Evolutionary conservation across 2,329 filamentous ascomycete species (phyloP), one percentile per base, ranked within the genome.

Genomic region (Talaromyces sp.): DNA sequence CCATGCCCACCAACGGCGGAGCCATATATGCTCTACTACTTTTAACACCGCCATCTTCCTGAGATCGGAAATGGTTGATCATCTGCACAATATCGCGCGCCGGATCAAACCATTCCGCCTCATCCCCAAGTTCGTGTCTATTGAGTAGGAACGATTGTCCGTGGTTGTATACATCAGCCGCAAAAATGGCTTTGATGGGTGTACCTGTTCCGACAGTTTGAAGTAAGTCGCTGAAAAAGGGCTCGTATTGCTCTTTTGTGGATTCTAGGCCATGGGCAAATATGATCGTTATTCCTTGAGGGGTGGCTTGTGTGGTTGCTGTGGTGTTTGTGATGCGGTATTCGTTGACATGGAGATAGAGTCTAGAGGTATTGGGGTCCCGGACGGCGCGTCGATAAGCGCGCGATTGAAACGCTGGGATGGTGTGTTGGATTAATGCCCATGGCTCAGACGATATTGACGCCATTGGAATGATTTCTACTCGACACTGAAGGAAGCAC

Each of bases 151-250:
- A 62, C 4, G 60, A 62, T 23, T 62, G 37, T 23, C 60, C 60
- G 58, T 62, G 52, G 25, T 62, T 62, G 33, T 62, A 62, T 3
- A 62, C n/a, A 58, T 62, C 60, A n/a, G 60, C 60, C 3, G 60
- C 60, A 12, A 62, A 62, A 28, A 62, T 58, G 18, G 60, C 60
- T 21, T 58, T 62, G 28, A 62, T 48, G 40, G 21, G 3, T 11
- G 60, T 62, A 2, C 33, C 25, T 9, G 33, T n/a, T 5, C 33
- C 40, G 28, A 62, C 52, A 5, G 40, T 48, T 21, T 46, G 14
- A 33, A 62, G 9, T 14, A 62, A 18, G 14, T 62, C 60, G 11
- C 55, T 56, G 42, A 62, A 62, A 48, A 62, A 62, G 1, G 60
- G 60, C 42, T 62, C 60, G 33, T 62, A 62, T 50, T 62, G 52